Evolutionary conservation across 75 land plant genomes (phyloP).

Genomic region (Larix kaempferi): DNA sequence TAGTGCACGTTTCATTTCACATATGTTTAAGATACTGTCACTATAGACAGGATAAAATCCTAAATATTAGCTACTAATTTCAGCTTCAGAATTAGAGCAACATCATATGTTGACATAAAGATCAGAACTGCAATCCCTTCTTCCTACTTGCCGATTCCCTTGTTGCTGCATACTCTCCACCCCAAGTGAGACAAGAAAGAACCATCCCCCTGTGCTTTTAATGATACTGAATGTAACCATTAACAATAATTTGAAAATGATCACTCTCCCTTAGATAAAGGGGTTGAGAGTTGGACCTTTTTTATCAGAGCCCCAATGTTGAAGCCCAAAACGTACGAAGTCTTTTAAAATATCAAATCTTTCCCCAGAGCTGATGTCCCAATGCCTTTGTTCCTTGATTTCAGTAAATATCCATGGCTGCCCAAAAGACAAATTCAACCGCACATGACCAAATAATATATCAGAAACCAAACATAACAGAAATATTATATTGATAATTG

Average conservation of each 20-base stretch:
- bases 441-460: not conserved
- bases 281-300: conserved; percentile 60
- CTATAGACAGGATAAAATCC: not conserved
- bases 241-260: not conserved
- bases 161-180: not conserved
- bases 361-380: conserved; percentile 93
- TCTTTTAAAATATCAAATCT: conserved; percentile 75
- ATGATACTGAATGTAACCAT: not conserved
- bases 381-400: conserved; percentile 96
- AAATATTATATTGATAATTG: not conserved
- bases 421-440: not conserved
- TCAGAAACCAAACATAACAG: not conserved
- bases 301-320: conserved; percentile 97
- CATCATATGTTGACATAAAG: not conserved
- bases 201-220: too few relatives aligned
- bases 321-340: conserved; percentile 81
- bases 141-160: not conserved
- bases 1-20: not conserved
- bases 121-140: not conserved
- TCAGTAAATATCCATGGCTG: conserved; percentile 99
- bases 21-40: not conserved
- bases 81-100: not conserved
- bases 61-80: not conserved
- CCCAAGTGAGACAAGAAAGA: not conserved
- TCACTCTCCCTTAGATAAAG: not conserved